Base-by-base conservation (phyloP, 1,139 yeast species). In the Debaryomycetaceae sp. region DNA sequence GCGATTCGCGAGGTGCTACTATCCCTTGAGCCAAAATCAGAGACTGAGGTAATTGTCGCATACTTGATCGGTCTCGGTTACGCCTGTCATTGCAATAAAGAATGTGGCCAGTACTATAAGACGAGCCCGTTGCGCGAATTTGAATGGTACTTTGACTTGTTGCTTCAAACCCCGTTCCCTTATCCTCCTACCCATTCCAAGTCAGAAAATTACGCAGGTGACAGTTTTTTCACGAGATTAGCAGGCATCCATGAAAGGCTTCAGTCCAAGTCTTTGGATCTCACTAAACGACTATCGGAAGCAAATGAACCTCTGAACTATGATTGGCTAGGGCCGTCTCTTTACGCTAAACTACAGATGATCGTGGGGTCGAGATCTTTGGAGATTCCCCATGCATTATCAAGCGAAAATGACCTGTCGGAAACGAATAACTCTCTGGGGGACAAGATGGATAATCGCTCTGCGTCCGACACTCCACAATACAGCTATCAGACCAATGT, bases 301-400 rank as follows among this genome's bases (percentile, higher is more conserved):
- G n/a, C n/a, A n/a, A n/a, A n/a, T n/a, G n/a, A n/a, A n/a, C n/a
- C n/a, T n/a, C n/a, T n/a, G n/a, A n/a, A n/a, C n/a, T n/a, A n/a
- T n/a, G n/a, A n/a, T n/a, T n/a, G n/a, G n/a, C n/a, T n/a, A n/a
- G n/a, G n/a, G n/a, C n/a, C n/a, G n/a, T n/a, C n/a, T n/a, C n/a
- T n/a, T n/a, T n/a, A n/a, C n/a, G n/a, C n/a, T n/a, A n/a, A n/a
- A n/a, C n/a, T n/a, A n/a, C n/a, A n/a, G n/a, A n/a, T n/a, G 25
- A 75, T 77, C 0, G 56, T 77, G 0, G 53, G 62, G 26, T 75
- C 83, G 1, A 55, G 87, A 33, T 66, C 70, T 1, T 52, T 77
- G 29, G 85, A 77, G 44, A 74, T 77, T 3, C 86, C 87, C 2
- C 53, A 68, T 28, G 51, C 47, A 13, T 31, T 40, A 4, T 41